These are phyloP conservation scores for Brassica rapa DNA, from an alignment of 345 rosid genomes.

Conservation along the genomic window DNA sequence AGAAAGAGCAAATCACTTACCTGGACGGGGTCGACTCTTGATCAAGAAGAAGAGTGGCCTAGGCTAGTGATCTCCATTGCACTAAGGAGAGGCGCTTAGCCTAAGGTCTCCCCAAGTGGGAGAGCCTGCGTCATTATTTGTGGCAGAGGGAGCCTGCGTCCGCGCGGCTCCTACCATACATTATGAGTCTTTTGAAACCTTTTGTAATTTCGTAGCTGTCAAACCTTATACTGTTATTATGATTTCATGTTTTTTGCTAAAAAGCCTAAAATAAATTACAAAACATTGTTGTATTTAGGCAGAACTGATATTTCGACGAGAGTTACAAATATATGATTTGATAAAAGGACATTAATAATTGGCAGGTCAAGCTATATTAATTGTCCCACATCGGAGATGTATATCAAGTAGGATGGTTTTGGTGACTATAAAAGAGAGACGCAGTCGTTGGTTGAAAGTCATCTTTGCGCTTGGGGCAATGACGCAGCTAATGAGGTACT, in stretches of 20 bases:
- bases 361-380: background rate
- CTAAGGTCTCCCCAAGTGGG: slow-evolving; percentile 10
- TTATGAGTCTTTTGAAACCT: background rate
- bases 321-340: background rate
- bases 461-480: slow-evolving; percentile 3
- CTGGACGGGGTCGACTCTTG: slow-evolving; percentile 30
- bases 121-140: slow-evolving; percentile 21
- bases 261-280: background rate
- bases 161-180: slow-evolving; percentile 3
- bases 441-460: background rate
- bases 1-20: background rate
- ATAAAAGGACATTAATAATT: background rate
- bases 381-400: background rate
- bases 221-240: no score
- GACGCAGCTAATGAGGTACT: slow-evolving; percentile 1
- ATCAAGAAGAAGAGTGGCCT: slow-evolving; percentile 23
- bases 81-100: background rate
- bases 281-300: background rate
- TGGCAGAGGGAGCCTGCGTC: slow-evolving; percentile 14
- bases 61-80: slow-evolving; percentile 20
- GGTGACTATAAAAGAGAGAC: background rate
- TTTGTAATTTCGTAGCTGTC: background rate
- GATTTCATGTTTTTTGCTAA: background rate
- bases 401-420: background rate
- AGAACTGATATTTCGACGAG: background rate